These are phyloP conservation scores for Cryptococcus floricola DNA, from an alignment of 1,284 basidiomycete genomes.

Conservation along the genomic window DNA sequence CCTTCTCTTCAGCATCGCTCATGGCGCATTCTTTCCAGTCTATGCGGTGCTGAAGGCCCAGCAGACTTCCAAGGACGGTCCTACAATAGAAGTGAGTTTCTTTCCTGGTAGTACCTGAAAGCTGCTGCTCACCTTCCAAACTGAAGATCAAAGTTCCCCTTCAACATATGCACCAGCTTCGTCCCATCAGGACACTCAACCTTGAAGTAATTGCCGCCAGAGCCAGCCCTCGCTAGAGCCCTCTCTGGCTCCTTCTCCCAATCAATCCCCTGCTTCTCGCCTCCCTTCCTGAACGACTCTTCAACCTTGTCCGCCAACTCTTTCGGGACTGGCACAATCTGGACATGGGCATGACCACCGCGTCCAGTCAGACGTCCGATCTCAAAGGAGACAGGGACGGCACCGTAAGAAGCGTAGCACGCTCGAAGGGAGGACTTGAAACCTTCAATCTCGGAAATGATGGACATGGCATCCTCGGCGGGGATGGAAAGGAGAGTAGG, in stretches of 20 bases:
- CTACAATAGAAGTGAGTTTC: constrained; percentile 50
- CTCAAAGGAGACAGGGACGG: constrained; percentile 75
- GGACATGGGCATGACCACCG: constrained; percentile 91
- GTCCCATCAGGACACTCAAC: constrained; percentile 84
- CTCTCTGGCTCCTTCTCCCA: constrained; percentile 61
- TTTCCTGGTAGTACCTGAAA: neutral
- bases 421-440: constrained; percentile 71
- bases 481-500: constrained; percentile 66
- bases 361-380: constrained; percentile 75
- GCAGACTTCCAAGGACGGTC: constrained; percentile 68
- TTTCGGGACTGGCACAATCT: constrained; percentile 74
- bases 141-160: constrained; percentile 78
- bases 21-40: constrained; percentile 87
- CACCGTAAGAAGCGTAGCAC: constrained; percentile 67
- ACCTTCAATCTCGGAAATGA: constrained; percentile 73
- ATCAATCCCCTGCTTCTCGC: constrained; percentile 61
- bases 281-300: constrained; percentile 65
- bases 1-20: constrained; percentile 73
- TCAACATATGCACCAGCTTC: constrained; percentile 77
- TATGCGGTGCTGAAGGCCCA: constrained; percentile 68
- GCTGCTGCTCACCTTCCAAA: constrained; percentile 73
- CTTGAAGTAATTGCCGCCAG: constrained; percentile 71
- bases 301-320: constrained; percentile 62
- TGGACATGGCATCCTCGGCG: constrained; percentile 65
- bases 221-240: constrained; percentile 55